Evolutionary conservation across 495 filamentous ascomycete genomes (phyloP).

Genomic region (Daldinia concentrica): DNA sequence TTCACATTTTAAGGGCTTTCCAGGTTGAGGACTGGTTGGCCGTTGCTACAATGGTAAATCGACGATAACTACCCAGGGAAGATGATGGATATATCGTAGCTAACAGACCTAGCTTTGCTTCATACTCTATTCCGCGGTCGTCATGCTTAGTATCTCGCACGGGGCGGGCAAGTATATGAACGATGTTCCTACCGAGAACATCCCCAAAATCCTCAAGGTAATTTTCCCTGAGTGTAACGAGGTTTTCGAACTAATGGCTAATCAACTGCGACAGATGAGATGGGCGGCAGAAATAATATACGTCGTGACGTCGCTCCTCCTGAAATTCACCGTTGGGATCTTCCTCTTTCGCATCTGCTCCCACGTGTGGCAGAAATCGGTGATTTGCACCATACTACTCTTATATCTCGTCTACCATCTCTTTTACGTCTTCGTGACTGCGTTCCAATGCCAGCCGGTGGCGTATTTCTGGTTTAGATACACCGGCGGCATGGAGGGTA

Average conservation of each 20-base stretch:
- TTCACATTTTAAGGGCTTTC: constrained; percentile 34
- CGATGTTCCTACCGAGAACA: constrained; percentile 29
- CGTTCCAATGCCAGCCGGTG: constrained; percentile 51
- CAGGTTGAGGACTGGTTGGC: constrained; percentile 42
- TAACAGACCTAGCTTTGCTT: constrained; percentile 32
- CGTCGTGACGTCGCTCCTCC: constrained; percentile 45
- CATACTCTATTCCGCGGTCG: constrained; percentile 20
- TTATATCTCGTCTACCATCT: constrained; percentile 47
- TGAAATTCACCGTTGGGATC: constrained; percentile 53
- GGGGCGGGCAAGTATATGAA: constrained; percentile 30
- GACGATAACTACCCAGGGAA: not conserved
- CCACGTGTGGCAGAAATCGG: constrained; percentile 35
- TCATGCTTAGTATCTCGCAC: constrained; percentile 29
- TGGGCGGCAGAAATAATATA: constrained; percentile 46
- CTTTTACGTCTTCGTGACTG: constrained; percentile 49
- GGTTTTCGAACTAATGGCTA: not conserved
- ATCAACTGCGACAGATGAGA: constrained; percentile 25
- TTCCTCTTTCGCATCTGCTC: constrained; percentile 55
- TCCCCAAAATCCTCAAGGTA: constrained; percentile 40
- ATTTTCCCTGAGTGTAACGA: constrained; percentile 4
- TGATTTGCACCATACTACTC: constrained; percentile 47
- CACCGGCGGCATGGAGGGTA: constrained; percentile 16
- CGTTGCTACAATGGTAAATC: constrained; percentile 36
- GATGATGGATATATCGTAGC: not conserved
- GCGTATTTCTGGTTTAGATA: constrained; percentile 44